Evolutionary conservation across 768 basidiomycete species (phyloP).

Genomic region (Tylopilus sp.): DNA sequence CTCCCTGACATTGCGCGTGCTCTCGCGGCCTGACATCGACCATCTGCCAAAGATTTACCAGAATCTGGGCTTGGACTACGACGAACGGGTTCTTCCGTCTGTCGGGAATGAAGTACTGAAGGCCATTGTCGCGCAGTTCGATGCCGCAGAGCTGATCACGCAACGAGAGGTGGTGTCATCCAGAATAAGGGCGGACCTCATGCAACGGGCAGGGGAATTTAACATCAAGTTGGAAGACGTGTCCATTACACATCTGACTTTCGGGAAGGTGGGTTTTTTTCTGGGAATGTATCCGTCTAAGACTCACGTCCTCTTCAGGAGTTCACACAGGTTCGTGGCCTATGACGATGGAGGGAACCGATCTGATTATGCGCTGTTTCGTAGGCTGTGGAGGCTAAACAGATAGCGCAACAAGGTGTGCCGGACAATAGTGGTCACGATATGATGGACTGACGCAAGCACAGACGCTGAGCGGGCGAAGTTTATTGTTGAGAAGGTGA

Average conservation of each 20-base stretch:
- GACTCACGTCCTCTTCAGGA: conserved; percentile 46
- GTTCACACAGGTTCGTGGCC: conserved; percentile 63
- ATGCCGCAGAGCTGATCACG: conserved; percentile 94
- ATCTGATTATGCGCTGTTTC: not conserved
- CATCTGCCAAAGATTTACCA: conserved; percentile 95
- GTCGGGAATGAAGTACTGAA: conserved; percentile 98
- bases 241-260: conserved; percentile 89
- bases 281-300: not conserved
- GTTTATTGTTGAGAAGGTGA: conserved; percentile 97
- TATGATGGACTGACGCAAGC: conserved; percentile 13
- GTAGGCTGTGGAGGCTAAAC: conserved; percentile 97
- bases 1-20: conserved; percentile 91
- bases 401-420: conserved; percentile 96
- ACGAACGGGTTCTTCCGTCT: conserved; percentile 95
- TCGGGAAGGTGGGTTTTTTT: conserved; percentile 64
- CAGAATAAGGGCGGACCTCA: conserved; percentile 85
- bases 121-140: conserved; percentile 97
- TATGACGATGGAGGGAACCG: not conserved
- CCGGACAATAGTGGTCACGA: not conserved
- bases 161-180: conserved; percentile 97
- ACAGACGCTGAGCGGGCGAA: conserved; percentile 97
- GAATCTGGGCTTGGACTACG: conserved; percentile 91
- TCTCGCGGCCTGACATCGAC: conserved; percentile 86
- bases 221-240: conserved; percentile 95
- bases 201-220: conserved; percentile 94